Conservation (phyloP, 768 basidiomycete species). For the Leccinum sublutescens region DNA sequence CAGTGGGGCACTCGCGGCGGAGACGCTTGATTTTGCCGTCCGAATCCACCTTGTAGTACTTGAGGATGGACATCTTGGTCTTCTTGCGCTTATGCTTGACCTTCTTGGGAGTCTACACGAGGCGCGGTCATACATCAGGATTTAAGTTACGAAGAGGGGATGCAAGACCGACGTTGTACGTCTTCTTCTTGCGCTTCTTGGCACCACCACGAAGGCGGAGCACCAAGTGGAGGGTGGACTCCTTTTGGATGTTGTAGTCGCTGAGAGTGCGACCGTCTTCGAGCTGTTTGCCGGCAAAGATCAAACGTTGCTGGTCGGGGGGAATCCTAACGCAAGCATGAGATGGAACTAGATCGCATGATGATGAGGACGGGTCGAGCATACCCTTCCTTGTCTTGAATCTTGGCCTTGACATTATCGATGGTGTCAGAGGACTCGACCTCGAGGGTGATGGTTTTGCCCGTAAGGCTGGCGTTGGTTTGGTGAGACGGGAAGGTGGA, state of each 20-base stretch:
- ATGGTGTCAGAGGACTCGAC: slow-evolving; percentile 97
- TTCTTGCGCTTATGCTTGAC: slow-evolving; percentile 99
- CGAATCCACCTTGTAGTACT: slow-evolving; percentile 99
- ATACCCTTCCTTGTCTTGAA: slow-evolving; percentile 96
- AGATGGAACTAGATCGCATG: not conserved
- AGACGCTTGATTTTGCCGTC: slow-evolving; percentile 99
- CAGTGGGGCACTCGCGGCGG: slow-evolving; percentile 89
- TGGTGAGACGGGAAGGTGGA: not conserved
- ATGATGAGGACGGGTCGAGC: slow-evolving; percentile 15
- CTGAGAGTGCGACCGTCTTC: slow-evolving; percentile 96
- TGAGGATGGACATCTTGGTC: slow-evolving; percentile 99
- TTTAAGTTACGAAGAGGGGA: not conserved
- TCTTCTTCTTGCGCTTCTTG: slow-evolving; percentile 99
- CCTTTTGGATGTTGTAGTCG: slow-evolving; percentile 99
- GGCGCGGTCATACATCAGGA: slow-evolving; percentile 1
- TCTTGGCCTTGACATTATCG: slow-evolving; percentile 97
- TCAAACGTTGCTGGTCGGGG: slow-evolving; percentile 94
- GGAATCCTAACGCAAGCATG: slow-evolving; percentile 57
- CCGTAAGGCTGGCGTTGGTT: slow-evolving; percentile 72
- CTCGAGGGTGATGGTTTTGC: slow-evolving; percentile 98
- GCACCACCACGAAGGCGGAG: slow-evolving; percentile 98
- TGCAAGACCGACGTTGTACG: slow-evolving; percentile 77
- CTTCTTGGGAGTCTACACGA: slow-evolving; percentile 88
- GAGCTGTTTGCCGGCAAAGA: slow-evolving; percentile 99
- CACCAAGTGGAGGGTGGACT: slow-evolving; percentile 96